Percentiles rank a stretch among this genome's conserved stretches.
Conservation (phyloP, 208 protist genomes). For the Trypanosoma avium region DNA sequence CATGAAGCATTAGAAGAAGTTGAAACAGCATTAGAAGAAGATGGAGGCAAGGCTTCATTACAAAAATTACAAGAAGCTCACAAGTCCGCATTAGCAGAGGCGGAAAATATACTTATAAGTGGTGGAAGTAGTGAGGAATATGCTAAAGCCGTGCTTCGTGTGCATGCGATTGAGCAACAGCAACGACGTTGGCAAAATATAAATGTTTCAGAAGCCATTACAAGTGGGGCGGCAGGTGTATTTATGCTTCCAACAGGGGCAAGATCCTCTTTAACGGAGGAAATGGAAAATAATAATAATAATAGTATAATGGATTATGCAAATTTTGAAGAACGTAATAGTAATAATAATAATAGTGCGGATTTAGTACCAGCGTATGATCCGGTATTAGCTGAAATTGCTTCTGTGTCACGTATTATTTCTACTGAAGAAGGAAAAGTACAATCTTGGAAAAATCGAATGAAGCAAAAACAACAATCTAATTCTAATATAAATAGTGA, state of each 20-base stretch:
- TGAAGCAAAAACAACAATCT: not conserved
- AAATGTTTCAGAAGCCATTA: not conserved
- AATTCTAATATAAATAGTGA: not conserved
- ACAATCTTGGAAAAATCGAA: no score
- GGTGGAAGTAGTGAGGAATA: conserved; percentile 22
- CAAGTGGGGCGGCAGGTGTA: not conserved
- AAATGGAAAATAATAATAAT: no score
- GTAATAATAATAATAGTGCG: no score
- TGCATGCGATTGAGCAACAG: conserved; percentile 33
- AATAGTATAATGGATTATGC: no score
- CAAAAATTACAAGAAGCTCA: not conserved
- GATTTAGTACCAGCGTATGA: no score
- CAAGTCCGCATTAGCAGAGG: conserved; percentile 1
- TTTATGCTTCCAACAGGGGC: no score
- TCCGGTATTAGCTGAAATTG: no score
- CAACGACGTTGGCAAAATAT: conserved; percentile 34
- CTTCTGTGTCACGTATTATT: no score
- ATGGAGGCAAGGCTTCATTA: not conserved
- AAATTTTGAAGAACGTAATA: no score
- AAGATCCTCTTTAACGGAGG: no score
- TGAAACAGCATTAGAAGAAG: not conserved
- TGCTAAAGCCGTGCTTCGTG: conserved; percentile 35
- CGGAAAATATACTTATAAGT: conserved; percentile 8
- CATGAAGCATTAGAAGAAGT: not conserved
- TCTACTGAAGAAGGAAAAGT: no score